Conservation (phyloP, 345 rosid genomes). For the Anacardium occidentale region DNA sequence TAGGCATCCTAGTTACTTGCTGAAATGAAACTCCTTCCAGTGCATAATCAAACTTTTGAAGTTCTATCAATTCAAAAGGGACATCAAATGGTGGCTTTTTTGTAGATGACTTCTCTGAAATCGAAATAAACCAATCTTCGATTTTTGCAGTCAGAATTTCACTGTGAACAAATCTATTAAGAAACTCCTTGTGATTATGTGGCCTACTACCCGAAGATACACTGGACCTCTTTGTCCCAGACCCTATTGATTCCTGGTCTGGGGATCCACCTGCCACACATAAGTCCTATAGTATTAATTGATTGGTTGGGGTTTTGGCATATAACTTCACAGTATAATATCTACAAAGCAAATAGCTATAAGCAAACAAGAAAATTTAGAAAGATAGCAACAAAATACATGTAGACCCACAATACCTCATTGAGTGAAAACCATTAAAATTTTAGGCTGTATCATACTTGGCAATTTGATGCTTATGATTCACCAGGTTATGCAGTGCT, state of each 20-base stretch:
- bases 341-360: not conserved
- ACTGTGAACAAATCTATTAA: slow-evolving; percentile 51
- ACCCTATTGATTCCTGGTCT: slow-evolving; percentile 79
- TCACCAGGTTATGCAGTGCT: no score
- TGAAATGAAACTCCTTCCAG: slow-evolving; percentile 84
- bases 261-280: slow-evolving; percentile 70
- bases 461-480: no score
- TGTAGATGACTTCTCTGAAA: slow-evolving; percentile 37
- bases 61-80: slow-evolving; percentile 87
- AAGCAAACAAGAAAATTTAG: not conserved
- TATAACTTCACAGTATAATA: not conserved
- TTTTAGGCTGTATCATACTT: no score
- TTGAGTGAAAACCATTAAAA: no score
- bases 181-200: slow-evolving; percentile 66
- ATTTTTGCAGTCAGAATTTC: slow-evolving; percentile 56
- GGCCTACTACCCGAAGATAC: slow-evolving; percentile 66
- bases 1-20: slow-evolving; percentile 90
- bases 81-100: slow-evolving; percentile 58
- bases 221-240: slow-evolving; percentile 75
- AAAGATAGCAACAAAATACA: not conserved
- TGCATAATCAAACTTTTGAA: slow-evolving; percentile 88
- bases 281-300: not conserved
- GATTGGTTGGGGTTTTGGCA: not conserved
- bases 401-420: not conserved
- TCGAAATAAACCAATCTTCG: slow-evolving; percentile 63